Conservation (phyloP, 768 basidiomycete species). For the Chlorophyllum brunneum region DNA sequence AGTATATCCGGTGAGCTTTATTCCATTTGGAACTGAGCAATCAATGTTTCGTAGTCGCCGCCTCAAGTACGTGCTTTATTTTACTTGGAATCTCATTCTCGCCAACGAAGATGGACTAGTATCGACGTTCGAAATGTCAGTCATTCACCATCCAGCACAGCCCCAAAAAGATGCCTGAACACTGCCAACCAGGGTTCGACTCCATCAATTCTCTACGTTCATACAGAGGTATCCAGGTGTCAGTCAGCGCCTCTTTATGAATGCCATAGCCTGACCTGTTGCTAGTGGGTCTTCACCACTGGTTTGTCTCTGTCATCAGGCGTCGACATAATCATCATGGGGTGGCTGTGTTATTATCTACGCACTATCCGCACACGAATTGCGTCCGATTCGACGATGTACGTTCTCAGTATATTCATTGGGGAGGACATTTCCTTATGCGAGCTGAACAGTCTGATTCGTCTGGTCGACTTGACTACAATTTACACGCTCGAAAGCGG, state of each 20-base stretch:
- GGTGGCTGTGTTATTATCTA: constrained; percentile 39
- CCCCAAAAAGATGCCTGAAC: neutral
- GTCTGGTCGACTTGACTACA: constrained; percentile 42
- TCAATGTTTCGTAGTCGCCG: neutral
- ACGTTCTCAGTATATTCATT: neutral
- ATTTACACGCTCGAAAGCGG: constrained; percentile 54
- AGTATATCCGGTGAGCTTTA: neutral
- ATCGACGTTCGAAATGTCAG: constrained; percentile 27
- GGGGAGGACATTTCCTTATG: neutral
- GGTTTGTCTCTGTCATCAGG: constrained; percentile 47
- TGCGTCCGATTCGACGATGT: constrained; percentile 30
- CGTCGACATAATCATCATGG: constrained; percentile 48
- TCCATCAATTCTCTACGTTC: constrained; percentile 21
- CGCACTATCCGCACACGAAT: constrained; percentile 32
- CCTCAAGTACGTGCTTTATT: constrained; percentile 7
- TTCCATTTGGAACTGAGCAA: neutral
- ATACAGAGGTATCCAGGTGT: constrained; percentile 19
- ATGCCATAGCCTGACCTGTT: constrained; percentile 1
- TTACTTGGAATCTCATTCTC: neutral
- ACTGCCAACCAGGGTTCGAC: constrained; percentile 27
- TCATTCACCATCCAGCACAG: neutral
- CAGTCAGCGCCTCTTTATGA: constrained; percentile 2
- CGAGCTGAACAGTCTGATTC: constrained; percentile 34
- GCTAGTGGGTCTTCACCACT: constrained; percentile 44
- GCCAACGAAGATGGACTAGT: constrained; percentile 14